Percentiles rank a stretch among this genome's conserved stretches.
Conservation (phyloP, 495 filamentous ascomycete species). For the Halenospora varia region DNA sequence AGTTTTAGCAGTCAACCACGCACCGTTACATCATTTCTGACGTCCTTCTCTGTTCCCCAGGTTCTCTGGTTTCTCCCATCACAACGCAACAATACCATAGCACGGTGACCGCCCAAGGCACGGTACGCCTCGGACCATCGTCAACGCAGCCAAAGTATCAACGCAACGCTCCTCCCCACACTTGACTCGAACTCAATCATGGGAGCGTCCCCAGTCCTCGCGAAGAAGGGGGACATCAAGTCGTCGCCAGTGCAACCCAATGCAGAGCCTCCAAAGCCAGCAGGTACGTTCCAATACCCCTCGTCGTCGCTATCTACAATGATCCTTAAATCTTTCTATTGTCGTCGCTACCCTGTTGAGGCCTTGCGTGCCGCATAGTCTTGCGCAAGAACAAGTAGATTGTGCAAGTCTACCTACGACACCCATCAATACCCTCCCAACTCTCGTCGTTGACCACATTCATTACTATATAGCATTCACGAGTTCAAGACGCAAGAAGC, state of each 20-base stretch:
- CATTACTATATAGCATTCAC: too few relatives aligned
- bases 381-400: neutral
- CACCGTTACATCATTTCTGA: neutral
- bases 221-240: conserved; percentile 17
- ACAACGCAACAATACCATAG: neutral
- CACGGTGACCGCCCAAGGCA: too few relatives aligned
- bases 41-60: too few relatives aligned
- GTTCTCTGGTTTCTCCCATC: too few relatives aligned
- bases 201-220: conserved; percentile 18
- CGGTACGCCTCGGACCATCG: conserved; percentile 1
- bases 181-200: conserved; percentile 15
- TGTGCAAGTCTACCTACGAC: too few relatives aligned
- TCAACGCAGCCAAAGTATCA: conserved; percentile 12
- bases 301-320: neutral
- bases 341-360: neutral
- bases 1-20: neutral
- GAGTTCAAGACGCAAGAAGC: neutral
- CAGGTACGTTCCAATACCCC: conserved; percentile 1
- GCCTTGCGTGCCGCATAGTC: neutral
- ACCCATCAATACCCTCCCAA: neutral
- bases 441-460: neutral
- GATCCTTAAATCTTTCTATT: neutral
- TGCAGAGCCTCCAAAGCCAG: conserved; percentile 6
- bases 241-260: conserved; percentile 20
- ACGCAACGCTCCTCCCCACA: conserved; percentile 4